Base-by-base conservation (phyloP, 208 protist genomes). In the Leishmania lainsoni region DNA sequence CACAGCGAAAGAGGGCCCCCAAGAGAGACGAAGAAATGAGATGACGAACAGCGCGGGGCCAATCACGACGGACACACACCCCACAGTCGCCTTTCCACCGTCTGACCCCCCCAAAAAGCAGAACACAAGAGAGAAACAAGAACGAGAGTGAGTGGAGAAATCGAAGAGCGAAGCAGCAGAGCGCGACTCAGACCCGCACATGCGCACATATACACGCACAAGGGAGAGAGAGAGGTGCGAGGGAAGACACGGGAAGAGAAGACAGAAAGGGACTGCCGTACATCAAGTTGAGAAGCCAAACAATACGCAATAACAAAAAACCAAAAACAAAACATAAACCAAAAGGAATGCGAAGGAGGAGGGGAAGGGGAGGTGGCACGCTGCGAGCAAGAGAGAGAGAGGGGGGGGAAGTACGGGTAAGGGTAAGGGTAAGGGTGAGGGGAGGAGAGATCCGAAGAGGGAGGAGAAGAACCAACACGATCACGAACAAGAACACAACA, bases 1-100 rank as follows among this genome's bases (percentile, higher is more conserved):
- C 42, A 45, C 42, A 45, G 59, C 14, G 59, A 29, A 65, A n/a
- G 20, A 29, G 0, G 29, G 68, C 59, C 52, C 32, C 65, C 2
- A 49, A 78, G 48, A 3, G 75, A 66, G n/a, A 56, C 42, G 48
- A 45, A 80, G 75, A 65, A 22, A 58, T 45, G 42, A 45, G 42
- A 45, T 45, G 42, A 45, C 42, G 42, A 45, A 45, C 42, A 45
- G 6, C 42, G 42, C 42, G 42, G 42, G 42, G 42, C 42, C 0
- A 45, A 45, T 45, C 42, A 45, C 42, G 42, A 45, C 42, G 42
- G 42, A 45, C 42, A 45, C 42, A 45, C 42, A 45, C 42, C 3
- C 42, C 42, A 45, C 42, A 45, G 42, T 6, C 42, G 42, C 42
- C 42, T 4, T 45, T 45, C 42, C 42, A 45, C 42, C 42, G 42